Conservation (phyloP, 1,284 basidiomycete genomes). For the Boletellus deceptivus region DNA sequence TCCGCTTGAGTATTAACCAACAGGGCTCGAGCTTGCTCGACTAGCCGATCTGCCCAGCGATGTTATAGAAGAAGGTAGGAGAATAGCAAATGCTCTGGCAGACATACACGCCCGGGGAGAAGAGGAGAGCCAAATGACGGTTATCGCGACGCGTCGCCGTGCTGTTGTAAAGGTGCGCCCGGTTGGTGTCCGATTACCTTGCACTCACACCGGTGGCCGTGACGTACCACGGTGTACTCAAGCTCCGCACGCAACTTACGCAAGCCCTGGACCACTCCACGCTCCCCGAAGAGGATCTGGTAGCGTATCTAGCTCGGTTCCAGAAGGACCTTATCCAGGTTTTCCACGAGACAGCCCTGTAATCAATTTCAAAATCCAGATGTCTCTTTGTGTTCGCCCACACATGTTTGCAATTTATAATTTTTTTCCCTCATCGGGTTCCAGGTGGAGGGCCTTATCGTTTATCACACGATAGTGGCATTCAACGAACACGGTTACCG, state of each 20-base stretch:
- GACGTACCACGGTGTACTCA: background rate
- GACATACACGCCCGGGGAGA: constrained; percentile 58
- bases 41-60: constrained; percentile 77
- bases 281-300: constrained; percentile 64
- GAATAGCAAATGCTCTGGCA: constrained; percentile 60
- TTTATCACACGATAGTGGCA: constrained; percentile 15
- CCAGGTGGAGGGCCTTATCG: background rate
- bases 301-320: constrained; percentile 60
- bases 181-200: background rate
- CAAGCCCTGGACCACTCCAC: constrained; percentile 69
- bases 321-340: constrained; percentile 66
- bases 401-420: constrained; percentile 9
- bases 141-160: constrained; percentile 60
- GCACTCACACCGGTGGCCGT: background rate
- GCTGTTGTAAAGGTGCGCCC: constrained; percentile 61
- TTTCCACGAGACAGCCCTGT: constrained; percentile 39
- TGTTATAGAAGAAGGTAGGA: constrained; percentile 59
- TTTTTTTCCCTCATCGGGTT: background rate
- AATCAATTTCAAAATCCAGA: background rate
- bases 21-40: constrained; percentile 81
- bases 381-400: background rate
- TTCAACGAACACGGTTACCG: constrained; percentile 12
- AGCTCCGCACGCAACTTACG: constrained; percentile 69
- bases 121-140: constrained; percentile 58
- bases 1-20: background rate